Evolutionary conservation across 2,329 filamentous ascomycete genomes (phyloP).

Genomic region (Pseudonectria foliicola): DNA sequence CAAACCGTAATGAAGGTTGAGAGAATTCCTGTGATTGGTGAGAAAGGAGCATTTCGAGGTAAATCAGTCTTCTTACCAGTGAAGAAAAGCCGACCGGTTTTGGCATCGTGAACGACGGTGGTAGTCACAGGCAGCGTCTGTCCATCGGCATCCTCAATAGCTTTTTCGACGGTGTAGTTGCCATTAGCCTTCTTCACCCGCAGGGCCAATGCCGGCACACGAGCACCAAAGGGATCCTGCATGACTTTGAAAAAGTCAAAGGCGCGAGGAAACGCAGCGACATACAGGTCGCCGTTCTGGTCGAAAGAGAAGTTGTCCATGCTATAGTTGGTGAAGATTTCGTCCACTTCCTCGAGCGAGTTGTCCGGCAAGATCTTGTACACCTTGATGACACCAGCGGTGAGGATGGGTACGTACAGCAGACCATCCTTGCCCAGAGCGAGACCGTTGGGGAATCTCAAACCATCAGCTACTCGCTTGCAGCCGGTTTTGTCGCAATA

Average conservation of each 20-base stretch:
- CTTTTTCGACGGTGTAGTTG: conserved; percentile 12
- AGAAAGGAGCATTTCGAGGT: fast-evolving
- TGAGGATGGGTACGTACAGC: conserved; percentile 25
- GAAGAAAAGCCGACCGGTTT: conserved; percentile 16
- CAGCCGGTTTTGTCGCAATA: conserved; percentile 21
- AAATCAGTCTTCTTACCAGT: conserved; percentile 11
- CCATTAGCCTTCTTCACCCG: conserved; percentile 4
- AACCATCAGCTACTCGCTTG: conserved; percentile 12
- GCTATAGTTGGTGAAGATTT: conserved; percentile 5
- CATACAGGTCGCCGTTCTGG: conserved; percentile 13
- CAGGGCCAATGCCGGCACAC: conserved; percentile 6
- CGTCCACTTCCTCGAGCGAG: conserved; percentile 6
- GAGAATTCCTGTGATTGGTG: conserved; percentile 14
- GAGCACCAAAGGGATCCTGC: conserved; percentile 9
- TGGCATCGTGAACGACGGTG: conserved; percentile 17
- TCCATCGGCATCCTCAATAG: conserved; percentile 14
- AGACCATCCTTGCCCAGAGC: conserved; percentile 15
- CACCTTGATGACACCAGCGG: conserved; percentile 13
- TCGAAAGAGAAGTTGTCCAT: conserved; percentile 18
- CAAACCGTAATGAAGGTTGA: conserved; percentile 17
- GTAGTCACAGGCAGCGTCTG: conserved; percentile 14
- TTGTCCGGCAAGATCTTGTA: conserved; percentile 5
- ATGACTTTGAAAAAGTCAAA: conserved; percentile 8
- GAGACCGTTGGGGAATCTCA: conserved; percentile 27
- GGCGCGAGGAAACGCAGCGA: conserved; percentile 10